Base-by-base conservation (phyloP, 306 rosid genomes). In the Cyamopsis tetragonoloba region DNA sequence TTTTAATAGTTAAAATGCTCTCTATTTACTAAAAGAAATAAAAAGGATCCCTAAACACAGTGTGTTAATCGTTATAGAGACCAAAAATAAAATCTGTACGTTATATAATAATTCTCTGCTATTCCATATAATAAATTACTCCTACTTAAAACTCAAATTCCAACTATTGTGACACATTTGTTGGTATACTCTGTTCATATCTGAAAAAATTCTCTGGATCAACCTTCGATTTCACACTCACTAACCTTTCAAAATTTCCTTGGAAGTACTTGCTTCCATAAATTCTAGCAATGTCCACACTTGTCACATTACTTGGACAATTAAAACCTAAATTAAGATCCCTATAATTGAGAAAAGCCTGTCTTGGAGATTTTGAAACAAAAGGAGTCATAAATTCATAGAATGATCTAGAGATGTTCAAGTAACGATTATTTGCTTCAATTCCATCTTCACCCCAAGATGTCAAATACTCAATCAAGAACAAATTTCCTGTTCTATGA, bases 121-220 rank as follows among this genome's bases (percentile, higher is more conserved):
- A n/a, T n/a, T n/a, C n/a, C n/a, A n/a, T n/a, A n/a, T n/a, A n/a
- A n/a, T n/a, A n/a, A n/a, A n/a, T n/a, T n/a, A n/a, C n/a, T n/a
- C n/a, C n/a, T 39, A 1, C 22, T 19, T 0, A 49, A 22, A 0
- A 22, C 3, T 22, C 13, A 31, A 19, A 35, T 37, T 35, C 7
- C 12, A 61, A 54, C 67, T 58, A 75, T 9, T 20, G 31, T 0
- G 38, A 8, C 39, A 5, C 23, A 15, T n/a, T n/a, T n/a, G 71
- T 61, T 17, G 79, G 85, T 44, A 77, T 77, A 44, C 85, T 67
- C n/a, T 77, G 82, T 43, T 81, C 85, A 48, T 54, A 1, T 73
- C 43, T 73, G 12, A 77, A 72, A 43, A 81, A 77, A 12, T 80
- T 66, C 0, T 44, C 14, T 2, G 78, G 72, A 76, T 80, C 84